These are phyloP conservation scores for Xanthoconium separans DNA, from an alignment of 1,284 basidiomycete species.

Conservation along the genomic window DNA sequence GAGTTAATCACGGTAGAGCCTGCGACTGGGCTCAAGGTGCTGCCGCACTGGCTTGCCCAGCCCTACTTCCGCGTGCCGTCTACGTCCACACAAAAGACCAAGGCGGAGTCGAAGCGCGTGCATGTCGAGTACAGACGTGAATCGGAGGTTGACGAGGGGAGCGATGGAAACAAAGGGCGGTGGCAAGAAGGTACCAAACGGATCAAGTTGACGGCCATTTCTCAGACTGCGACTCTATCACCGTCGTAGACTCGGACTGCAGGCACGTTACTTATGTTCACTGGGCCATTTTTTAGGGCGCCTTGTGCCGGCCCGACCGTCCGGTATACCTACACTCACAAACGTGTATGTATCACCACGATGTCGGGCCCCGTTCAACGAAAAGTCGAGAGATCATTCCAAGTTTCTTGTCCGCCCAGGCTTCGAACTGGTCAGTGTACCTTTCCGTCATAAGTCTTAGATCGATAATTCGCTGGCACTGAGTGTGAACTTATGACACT, in stretches of 20 bases:
- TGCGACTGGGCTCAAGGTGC: slow-evolving; percentile 52
- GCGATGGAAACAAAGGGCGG: neutral
- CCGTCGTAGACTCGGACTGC: neutral
- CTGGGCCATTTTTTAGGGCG: too few relatives aligned
- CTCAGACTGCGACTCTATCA: neutral
- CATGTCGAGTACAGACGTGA: neutral
- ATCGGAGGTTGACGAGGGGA: neutral
- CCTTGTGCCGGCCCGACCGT: too few relatives aligned
- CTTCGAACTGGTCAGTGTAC: too few relatives aligned
- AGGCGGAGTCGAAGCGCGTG: slow-evolving; percentile 12
- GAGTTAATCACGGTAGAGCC: slow-evolving; percentile 51
- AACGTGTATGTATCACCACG: too few relatives aligned
- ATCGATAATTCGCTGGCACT: too few relatives aligned
- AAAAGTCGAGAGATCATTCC: too few relatives aligned
- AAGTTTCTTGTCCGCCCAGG: too few relatives aligned
- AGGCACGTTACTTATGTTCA: neutral
- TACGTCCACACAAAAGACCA: neutral
- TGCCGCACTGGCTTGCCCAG: slow-evolving; percentile 86
- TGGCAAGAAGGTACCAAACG: slow-evolving; percentile 15
- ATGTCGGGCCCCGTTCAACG: too few relatives aligned
- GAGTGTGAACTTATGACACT: too few relatives aligned
- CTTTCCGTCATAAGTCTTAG: too few relatives aligned
- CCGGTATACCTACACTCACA: too few relatives aligned
- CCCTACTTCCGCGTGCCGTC: slow-evolving; percentile 40
- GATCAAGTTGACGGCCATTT: slow-evolving; percentile 3